phyloP scores from a whole-genome alignment of 768 basidiomycete species.

The Russula ochroleuca region DNA sequence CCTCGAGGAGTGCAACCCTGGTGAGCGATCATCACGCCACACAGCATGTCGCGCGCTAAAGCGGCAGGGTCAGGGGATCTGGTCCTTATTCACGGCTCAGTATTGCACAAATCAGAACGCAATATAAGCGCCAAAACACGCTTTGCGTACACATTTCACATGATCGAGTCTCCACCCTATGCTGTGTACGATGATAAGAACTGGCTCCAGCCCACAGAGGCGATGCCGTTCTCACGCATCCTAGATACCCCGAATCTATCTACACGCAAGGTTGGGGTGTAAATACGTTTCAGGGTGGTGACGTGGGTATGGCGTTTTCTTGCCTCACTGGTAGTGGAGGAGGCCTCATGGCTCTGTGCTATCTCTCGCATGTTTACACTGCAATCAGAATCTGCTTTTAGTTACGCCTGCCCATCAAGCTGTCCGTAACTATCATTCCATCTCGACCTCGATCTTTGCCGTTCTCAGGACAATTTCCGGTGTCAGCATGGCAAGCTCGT shows the following conservation, averaged over 20 bases:
- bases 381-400: background rate
- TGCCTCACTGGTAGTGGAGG: background rate
- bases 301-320: background rate
- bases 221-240: slow-evolving; percentile 75
- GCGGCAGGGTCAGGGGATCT: slow-evolving; percentile 60
- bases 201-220: slow-evolving; percentile 86
- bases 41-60: background rate
- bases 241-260: slow-evolving; percentile 36
- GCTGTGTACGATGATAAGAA: slow-evolving; percentile 86
- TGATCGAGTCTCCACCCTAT: slow-evolving; percentile 73
- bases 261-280: slow-evolving; percentile 27
- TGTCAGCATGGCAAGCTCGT: slow-evolving; percentile 50
- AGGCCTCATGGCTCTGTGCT: background rate
- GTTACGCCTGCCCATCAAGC: background rate
- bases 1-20: slow-evolving; percentile 69
- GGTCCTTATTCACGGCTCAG: slow-evolving; percentile 89
- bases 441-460: slow-evolving; percentile 25
- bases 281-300: background rate
- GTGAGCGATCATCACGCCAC: slow-evolving; percentile 36
- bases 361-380: background rate
- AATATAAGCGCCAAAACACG: slow-evolving; percentile 79
- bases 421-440: slow-evolving; percentile 1
- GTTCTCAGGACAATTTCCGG: slow-evolving; percentile 34
- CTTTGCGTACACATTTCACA: slow-evolving; percentile 94
- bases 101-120: slow-evolving; percentile 86